phyloP scores from a whole-genome alignment of 257 asterid genomes.

The Scutellaria baicalensis region DNA sequence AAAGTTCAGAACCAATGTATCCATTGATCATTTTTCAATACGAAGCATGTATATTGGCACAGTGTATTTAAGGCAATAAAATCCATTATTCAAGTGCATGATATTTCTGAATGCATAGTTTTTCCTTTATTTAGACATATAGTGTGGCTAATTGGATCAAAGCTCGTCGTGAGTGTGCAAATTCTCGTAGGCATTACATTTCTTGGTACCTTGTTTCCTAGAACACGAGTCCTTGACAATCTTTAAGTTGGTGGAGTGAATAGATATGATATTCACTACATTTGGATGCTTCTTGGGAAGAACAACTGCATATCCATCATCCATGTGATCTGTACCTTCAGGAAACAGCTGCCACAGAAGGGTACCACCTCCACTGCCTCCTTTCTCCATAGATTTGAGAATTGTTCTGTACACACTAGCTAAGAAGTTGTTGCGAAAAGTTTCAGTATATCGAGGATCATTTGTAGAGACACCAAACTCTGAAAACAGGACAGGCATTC shows the following conservation, averaged over 20 bases:
- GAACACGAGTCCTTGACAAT: slow-evolving; percentile 50
- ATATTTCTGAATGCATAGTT: not conserved
- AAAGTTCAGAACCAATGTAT: not conserved
- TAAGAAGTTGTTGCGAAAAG: slow-evolving; percentile 43
- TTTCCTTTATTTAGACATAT: not conserved
- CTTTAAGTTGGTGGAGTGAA: slow-evolving; percentile 51
- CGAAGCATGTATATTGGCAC: slow-evolving; percentile 7
- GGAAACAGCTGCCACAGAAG: slow-evolving; percentile 83
- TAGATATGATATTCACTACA: slow-evolving; percentile 35
- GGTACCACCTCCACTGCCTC: slow-evolving; percentile 70
- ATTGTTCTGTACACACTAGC: slow-evolving; percentile 44
- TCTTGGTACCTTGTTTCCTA: slow-evolving; percentile 74
- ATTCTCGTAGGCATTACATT: slow-evolving; percentile 33
- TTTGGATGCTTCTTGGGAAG: slow-evolving; percentile 52
- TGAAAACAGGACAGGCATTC: slow-evolving; percentile 64
- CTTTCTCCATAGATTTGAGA: slow-evolving; percentile 49
- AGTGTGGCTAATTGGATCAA: slow-evolving; percentile 12
- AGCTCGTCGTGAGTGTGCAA: slow-evolving; percentile 47
- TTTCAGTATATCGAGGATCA: slow-evolving; percentile 53
- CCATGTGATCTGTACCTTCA: slow-evolving; percentile 77
- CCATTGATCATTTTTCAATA: not conserved
- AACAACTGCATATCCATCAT: slow-evolving; percentile 70
- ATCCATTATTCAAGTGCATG: not conserved
- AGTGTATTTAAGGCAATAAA: not conserved
- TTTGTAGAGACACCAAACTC: slow-evolving; percentile 68